phyloP scores from a whole-genome alignment of 352 stramenopile genomes.

The Blastocystis sp. region DNA sequence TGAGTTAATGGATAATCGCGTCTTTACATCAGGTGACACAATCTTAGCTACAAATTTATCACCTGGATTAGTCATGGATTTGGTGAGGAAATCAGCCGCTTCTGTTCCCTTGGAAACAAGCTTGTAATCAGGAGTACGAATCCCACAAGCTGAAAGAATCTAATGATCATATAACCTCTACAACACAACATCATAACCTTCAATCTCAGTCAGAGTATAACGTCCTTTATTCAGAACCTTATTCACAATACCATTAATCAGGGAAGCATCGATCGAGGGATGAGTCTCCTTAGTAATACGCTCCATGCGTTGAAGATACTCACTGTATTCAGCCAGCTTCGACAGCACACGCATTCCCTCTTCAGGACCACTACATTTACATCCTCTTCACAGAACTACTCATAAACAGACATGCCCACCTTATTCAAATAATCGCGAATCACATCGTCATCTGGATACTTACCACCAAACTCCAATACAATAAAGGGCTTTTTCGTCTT shows the following conservation, averaged over 20 bases:
- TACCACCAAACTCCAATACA: conserved; percentile 46
- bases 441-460: conserved; percentile 50
- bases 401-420: conserved; percentile 54
- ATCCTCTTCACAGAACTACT: not conserved
- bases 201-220: conserved; percentile 54
- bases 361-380: conserved; percentile 20
- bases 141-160: conserved; percentile 32
- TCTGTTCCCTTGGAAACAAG: conserved; percentile 17
- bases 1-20: not conserved
- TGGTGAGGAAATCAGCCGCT: conserved; percentile 26
- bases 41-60: conserved; percentile 64
- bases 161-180: not conserved
- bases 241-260: conserved; percentile 16
- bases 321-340: conserved; percentile 43
- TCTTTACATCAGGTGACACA: conserved; percentile 35
- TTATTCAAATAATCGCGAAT: conserved; percentile 54
- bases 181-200: not conserved
- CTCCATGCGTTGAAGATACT: conserved; percentile 30
- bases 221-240: conserved; percentile 24
- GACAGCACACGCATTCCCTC: conserved; percentile 44
- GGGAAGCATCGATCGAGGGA: conserved; percentile 13
- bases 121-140: conserved; percentile 41
- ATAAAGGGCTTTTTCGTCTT: conserved; percentile 54
- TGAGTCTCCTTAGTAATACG: conserved; percentile 6
- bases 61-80: not conserved